Base-by-base conservation (phyloP, 106 monocot genomes). In the Dioscorea dumetorum region DNA sequence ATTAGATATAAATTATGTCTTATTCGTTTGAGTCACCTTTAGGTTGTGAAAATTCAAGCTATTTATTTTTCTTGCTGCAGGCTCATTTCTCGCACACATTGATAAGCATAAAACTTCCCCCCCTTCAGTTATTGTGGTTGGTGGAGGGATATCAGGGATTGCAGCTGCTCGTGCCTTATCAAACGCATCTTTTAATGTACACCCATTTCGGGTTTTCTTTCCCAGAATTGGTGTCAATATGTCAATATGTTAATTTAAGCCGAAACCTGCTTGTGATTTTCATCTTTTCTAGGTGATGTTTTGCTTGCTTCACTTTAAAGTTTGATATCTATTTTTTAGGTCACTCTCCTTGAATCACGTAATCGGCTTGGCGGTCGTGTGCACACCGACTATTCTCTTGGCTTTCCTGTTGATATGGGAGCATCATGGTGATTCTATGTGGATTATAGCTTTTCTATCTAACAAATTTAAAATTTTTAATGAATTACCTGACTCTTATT, bases 141-240 rank as follows among this genome's bases (percentile, higher is more conserved):
- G 95, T 79, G 95, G 91, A 71, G 95, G 95, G n/a, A 97, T 97
- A 72, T 91, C 95, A 52, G 95, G 95, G 20, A 73, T 97, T 70
- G 88, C 95, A 49, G 95, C 95, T 80, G 91, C 95, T 22, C 88
- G 86, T 13, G 70, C 91, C 33, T 69, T 97, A 50, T 79, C 78
- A 70, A 91, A 97, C 84, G 85, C 91, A 73, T 81, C 83, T 21
- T 86, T 86, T 74, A 84, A 87, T 77, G 94, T 91, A 71, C 14
- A 23, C 16, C 11, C 4, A 22, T 41, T 41, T 41, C 0, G 6
- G 41, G 41, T 41, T 41, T 41, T 28, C 2, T 28, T 41, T 41
- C 6, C 41, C 10, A 41, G 1, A 41, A 41, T 41, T 5, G 10
- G 41, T 41, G 41, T 41, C 41, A 41, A 41, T 28, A 41, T 41